Evolutionary conservation across 192 early-diverging fungal species (phyloP).

Genomic region (Rhizoclosmatium globosum): DNA sequence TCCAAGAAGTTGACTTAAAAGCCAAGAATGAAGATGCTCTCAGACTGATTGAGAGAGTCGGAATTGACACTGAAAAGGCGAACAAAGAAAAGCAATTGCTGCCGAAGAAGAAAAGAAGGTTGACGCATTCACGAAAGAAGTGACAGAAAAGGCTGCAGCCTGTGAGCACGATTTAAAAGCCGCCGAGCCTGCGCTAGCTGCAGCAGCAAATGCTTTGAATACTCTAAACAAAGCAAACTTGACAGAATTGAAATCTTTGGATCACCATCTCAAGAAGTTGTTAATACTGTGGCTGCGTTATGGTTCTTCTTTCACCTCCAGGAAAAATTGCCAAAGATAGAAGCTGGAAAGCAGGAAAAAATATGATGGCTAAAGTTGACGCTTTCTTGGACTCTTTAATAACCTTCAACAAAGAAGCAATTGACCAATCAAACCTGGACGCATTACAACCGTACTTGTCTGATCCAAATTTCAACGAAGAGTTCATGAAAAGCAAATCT

Average conservation of each 20-base stretch:
- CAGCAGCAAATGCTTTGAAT: slow-evolving; percentile 65
- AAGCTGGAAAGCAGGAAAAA: slow-evolving; percentile 71
- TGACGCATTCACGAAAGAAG: slow-evolving; percentile 68
- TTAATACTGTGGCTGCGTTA: slow-evolving; percentile 66
- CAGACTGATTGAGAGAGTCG: slow-evolving; percentile 67
- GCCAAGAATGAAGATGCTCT: slow-evolving; percentile 72
- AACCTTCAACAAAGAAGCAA: slow-evolving; percentile 71
- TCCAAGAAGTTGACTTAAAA: slow-evolving; percentile 72
- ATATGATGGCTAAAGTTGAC: slow-evolving; percentile 78
- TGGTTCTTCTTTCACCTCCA: slow-evolving; percentile 67
- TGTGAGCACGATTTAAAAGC: slow-evolving; percentile 68
- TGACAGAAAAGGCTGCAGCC: slow-evolving; percentile 61
- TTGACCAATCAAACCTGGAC: slow-evolving; percentile 66
- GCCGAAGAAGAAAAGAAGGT: slow-evolving; percentile 71
- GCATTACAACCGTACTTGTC: slow-evolving; percentile 66
- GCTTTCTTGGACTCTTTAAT: slow-evolving; percentile 67
- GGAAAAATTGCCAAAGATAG: slow-evolving; percentile 74
- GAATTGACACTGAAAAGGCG: slow-evolving; percentile 69
- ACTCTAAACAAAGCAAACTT: slow-evolving; percentile 74
- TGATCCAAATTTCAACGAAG: slow-evolving; percentile 72
- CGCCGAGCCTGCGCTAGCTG: slow-evolving; percentile 69
- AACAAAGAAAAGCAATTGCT: slow-evolving; percentile 73
- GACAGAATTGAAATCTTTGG: slow-evolving; percentile 74
- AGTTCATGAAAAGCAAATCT: slow-evolving; percentile 71
- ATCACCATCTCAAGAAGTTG: slow-evolving; percentile 70